Conservation (phyloP, 305 asterid species). For the Rubia peregrina region DNA sequence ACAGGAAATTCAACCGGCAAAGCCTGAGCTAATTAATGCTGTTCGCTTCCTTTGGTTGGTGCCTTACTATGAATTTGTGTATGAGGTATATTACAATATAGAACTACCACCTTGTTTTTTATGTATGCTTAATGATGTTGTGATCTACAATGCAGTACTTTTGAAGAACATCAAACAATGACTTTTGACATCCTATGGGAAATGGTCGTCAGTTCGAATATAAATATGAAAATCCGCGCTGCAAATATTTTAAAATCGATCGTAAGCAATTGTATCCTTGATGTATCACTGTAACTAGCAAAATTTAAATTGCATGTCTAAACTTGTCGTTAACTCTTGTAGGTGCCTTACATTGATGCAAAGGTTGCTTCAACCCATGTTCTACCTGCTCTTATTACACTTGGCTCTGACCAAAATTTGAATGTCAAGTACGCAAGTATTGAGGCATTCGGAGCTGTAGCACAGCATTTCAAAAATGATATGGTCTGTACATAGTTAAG, state of each 20-base stretch:
- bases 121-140: constrained; percentile 5
- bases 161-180: constrained; percentile 69
- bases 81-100: constrained; percentile 8
- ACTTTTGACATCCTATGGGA: constrained; percentile 92
- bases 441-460: constrained; percentile 95
- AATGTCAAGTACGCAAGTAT: constrained; percentile 89
- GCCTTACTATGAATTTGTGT: constrained; percentile 7
- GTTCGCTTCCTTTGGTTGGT: constrained; percentile 92
- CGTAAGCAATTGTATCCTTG: constrained; percentile 40
- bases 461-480: constrained; percentile 87
- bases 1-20: constrained; percentile 54
- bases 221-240: constrained; percentile 64
- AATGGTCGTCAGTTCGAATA: constrained; percentile 80
- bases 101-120: constrained; percentile 9
- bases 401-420: constrained; percentile 96
- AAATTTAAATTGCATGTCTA: constrained; percentile 11
- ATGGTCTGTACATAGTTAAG: constrained; percentile 38
- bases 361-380: constrained; percentile 87
- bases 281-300: constrained; percentile 12
- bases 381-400: constrained; percentile 96
- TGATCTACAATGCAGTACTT: constrained; percentile 51
- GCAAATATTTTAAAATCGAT: constrained; percentile 85
- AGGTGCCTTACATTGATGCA: constrained; percentile 87
- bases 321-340: constrained; percentile 16
- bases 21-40: constrained; percentile 65